A percentile compares a stretch with the other conserved stretches of the same genome.
Conservation (phyloP, 192 early-diverging fungal species). For the Coemansia sp. region DNA sequence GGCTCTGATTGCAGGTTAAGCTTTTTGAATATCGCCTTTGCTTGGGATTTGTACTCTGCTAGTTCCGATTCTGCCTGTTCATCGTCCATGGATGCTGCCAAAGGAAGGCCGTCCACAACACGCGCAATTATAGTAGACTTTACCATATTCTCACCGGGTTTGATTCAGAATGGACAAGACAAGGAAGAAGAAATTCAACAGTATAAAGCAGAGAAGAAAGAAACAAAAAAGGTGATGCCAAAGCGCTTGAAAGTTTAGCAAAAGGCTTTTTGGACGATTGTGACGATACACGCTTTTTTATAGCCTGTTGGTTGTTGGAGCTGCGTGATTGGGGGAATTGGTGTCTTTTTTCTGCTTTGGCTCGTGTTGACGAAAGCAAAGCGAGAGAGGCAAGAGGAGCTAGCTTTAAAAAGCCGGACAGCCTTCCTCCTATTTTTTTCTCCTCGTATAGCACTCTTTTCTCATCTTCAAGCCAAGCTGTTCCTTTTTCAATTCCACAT, state of each 20-base stretch:
- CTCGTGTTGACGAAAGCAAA: background rate
- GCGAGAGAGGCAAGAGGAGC: background rate
- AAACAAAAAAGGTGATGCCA: background rate
- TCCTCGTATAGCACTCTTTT: background rate
- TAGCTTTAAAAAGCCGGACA: no score
- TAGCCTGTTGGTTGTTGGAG: background rate
- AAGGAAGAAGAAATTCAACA: background rate
- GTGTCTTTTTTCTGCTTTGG: no score
- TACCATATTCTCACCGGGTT: constrained; percentile 65
- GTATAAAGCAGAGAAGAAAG: background rate
- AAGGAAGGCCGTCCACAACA: constrained; percentile 87
- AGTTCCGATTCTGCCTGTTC: constrained; percentile 79
- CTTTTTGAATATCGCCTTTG: constrained; percentile 89
- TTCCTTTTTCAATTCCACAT: background rate
- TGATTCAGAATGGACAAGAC: background rate
- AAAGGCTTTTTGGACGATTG: no score
- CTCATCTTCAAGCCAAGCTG: background rate
- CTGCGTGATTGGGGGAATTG: background rate
- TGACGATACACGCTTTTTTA: no score
- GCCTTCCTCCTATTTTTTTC: background rate
- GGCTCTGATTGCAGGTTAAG: constrained; percentile 84
- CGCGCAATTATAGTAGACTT: constrained; percentile 93
- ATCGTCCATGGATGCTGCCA: constrained; percentile 97
- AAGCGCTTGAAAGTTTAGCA: background rate
- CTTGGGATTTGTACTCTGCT: constrained; percentile 91